A percentile compares a stretch with the other conserved stretches of the same genome.
phyloP scores from a whole-genome alignment of 805 yeast genomes.

The Metschnikowia peoriensis region DNA sequence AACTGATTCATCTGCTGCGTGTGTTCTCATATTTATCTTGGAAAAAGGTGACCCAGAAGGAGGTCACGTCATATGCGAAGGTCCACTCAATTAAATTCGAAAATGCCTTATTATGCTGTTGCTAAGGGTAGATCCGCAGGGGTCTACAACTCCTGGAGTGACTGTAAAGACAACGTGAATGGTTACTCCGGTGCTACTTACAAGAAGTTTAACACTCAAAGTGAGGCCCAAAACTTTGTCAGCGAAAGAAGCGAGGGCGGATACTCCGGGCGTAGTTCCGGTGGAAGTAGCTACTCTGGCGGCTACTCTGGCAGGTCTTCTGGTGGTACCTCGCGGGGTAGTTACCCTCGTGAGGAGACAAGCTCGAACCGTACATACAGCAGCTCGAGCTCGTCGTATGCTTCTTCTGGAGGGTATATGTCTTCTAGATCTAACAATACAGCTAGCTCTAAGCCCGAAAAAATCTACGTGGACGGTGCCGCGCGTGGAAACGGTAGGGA shows the following conservation, averaged over 20 bases:
- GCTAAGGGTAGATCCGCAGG: conserved; percentile 46
- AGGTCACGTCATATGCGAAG: conserved; percentile 5
- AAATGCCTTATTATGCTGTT: conserved; percentile 32
- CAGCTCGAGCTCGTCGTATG: background rate
- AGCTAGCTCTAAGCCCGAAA: conserved; percentile 1
- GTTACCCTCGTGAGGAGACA: background rate
- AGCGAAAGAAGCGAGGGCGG: conserved; percentile 2
- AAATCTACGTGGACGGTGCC: conserved; percentile 79
- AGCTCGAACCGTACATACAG: background rate
- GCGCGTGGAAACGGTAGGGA: conserved; percentile 55
- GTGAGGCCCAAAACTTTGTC: conserved; percentile 51
- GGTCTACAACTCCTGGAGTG: conserved; percentile 58
- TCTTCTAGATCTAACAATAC: background rate
- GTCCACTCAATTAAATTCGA: background rate
- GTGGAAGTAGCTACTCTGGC: background rate
- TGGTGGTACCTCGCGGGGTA: background rate
- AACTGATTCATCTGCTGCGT: background rate
- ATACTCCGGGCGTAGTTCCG: background rate
- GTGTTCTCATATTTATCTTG: background rate
- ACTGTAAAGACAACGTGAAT: conserved; percentile 48
- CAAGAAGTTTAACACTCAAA: conserved; percentile 50
- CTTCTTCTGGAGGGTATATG: background rate
- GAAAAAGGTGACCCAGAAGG: background rate
- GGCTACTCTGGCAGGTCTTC: conserved; percentile 2
- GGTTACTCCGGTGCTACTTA: conserved; percentile 58